A percentile compares a stretch with the other conserved stretches of the same genome.
Conservation (phyloP, 1,284 basidiomycete genomes). For the Rhodotorula sp. region DNA sequence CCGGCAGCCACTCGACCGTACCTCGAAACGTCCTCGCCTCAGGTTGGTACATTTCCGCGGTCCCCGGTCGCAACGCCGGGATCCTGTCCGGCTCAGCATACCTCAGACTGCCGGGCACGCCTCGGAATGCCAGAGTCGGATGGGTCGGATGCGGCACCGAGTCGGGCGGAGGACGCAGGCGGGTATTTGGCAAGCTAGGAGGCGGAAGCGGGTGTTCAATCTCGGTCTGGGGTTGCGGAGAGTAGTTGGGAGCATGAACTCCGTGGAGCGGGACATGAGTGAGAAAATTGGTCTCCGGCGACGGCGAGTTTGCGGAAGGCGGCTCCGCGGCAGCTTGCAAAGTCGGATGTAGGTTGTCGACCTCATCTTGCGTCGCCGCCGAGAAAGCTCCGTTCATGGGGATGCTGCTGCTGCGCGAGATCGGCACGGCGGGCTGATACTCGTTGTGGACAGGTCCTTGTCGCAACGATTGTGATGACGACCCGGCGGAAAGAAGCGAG, state of each 20-base stretch:
- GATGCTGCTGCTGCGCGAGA: too few species aligned
- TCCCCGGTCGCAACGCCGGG: background rate
- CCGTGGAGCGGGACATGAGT: background rate
- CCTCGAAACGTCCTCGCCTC: conserved; percentile 23
- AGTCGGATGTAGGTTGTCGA: too few species aligned
- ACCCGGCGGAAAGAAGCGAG: too few species aligned
- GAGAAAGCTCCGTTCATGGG: too few species aligned
- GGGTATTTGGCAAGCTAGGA: background rate
- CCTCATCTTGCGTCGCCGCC: too few species aligned
- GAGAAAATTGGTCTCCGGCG: too few species aligned
- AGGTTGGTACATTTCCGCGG: background rate
- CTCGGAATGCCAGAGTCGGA: conserved; percentile 15
- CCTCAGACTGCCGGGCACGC: background rate
- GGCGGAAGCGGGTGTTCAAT: background rate
- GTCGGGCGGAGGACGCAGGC: background rate
- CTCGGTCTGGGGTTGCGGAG: background rate
- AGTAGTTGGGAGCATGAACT: background rate
- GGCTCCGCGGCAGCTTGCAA: too few species aligned
- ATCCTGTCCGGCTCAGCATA: background rate
- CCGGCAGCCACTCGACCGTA: conserved; percentile 10
- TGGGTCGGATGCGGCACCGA: background rate
- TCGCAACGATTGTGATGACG: too few species aligned
- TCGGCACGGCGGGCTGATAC: too few species aligned
- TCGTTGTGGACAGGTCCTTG: too few species aligned
- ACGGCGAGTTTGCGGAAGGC: too few species aligned